Percentiles rank a stretch among this genome's conserved stretches.
phyloP scores from a whole-genome alignment of 2,329 filamentous ascomycete genomes.

The Penicillium oxalicum region DNA sequence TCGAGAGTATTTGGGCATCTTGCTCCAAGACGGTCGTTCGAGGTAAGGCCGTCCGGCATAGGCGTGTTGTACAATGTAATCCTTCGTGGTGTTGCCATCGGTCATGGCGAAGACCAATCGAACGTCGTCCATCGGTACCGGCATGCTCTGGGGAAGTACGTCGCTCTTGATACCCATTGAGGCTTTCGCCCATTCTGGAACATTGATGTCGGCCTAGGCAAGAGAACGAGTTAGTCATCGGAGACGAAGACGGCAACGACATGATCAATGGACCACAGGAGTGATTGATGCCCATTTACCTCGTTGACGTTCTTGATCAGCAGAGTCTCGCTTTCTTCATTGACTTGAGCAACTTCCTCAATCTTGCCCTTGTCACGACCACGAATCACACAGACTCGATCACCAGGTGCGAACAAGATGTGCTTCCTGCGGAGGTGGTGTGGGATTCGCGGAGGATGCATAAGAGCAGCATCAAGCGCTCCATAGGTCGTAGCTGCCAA shows the following conservation, averaged over 20 bases:
- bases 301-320: slow-evolving; percentile 57
- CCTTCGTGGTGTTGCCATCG: slow-evolving; percentile 59
- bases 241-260: not conserved
- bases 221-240: slow-evolving; percentile 6
- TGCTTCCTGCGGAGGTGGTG: slow-evolving; percentile 39
- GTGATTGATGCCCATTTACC: slow-evolving; percentile 40
- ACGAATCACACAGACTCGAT: slow-evolving; percentile 75
- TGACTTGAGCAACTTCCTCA: slow-evolving; percentile 59
- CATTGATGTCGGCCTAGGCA: slow-evolving; percentile 37
- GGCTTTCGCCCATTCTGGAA: slow-evolving; percentile 34
- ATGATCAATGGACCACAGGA: not conserved
- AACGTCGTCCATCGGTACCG: slow-evolving; percentile 64
- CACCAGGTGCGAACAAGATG: slow-evolving; percentile 60
- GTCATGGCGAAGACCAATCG: slow-evolving; percentile 75
- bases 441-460: slow-evolving; percentile 37
- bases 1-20: slow-evolving; percentile 37
- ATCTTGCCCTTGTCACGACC: slow-evolving; percentile 81
- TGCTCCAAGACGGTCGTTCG: slow-evolving; percentile 46
- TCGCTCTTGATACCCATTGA: slow-evolving; percentile 36
- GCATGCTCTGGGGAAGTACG: slow-evolving; percentile 47
- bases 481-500: slow-evolving; percentile 54
- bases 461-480: slow-evolving; percentile 40
- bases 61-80: slow-evolving; percentile 72
- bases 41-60: slow-evolving; percentile 48
- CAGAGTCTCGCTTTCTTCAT: slow-evolving; percentile 51